Conservation (phyloP, 2,329 filamentous ascomycete genomes). For the Cephalotrichum gorgonifer region DNA sequence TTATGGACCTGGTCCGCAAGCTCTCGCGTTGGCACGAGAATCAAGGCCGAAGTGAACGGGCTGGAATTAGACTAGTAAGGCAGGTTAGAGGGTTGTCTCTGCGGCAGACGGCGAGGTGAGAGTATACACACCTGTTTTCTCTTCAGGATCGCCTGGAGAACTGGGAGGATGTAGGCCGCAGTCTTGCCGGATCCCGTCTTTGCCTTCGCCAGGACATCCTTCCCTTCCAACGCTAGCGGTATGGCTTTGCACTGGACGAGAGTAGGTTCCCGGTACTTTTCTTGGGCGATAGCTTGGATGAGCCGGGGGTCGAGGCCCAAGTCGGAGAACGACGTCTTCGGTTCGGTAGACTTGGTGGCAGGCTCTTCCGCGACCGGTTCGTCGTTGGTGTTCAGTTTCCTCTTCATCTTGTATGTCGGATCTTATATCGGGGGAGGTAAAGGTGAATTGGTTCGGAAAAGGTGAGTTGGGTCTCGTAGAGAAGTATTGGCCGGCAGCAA, state of each 20-base stretch:
- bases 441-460: too few species aligned
- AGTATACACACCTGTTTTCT: slow-evolving; percentile 50
- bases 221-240: slow-evolving; percentile 74
- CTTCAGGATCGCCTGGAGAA: slow-evolving; percentile 76
- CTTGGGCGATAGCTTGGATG: slow-evolving; percentile 73
- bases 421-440: too few species aligned
- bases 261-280: slow-evolving; percentile 81
- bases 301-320: slow-evolving; percentile 77
- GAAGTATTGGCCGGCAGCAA: neutral
- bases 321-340: slow-evolving; percentile 51
- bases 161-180: slow-evolving; percentile 83
- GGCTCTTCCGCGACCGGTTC: slow-evolving; percentile 25
- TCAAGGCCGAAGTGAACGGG: slow-evolving; percentile 60
- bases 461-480: neutral
- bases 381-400: slow-evolving; percentile 49
- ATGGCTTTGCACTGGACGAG: slow-evolving; percentile 80
- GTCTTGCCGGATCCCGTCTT: slow-evolving; percentile 97
- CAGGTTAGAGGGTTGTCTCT: neutral
- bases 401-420: slow-evolving; percentile 49
- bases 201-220: slow-evolving; percentile 83
- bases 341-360: slow-evolving; percentile 9
- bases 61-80: slow-evolving; percentile 28
- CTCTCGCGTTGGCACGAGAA: slow-evolving; percentile 90
- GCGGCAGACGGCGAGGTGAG: neutral
- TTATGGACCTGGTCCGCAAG: slow-evolving; percentile 85